Base-by-base conservation (phyloP, 352 stramenopile species). In the Thraustochytrium sp. region DNA sequence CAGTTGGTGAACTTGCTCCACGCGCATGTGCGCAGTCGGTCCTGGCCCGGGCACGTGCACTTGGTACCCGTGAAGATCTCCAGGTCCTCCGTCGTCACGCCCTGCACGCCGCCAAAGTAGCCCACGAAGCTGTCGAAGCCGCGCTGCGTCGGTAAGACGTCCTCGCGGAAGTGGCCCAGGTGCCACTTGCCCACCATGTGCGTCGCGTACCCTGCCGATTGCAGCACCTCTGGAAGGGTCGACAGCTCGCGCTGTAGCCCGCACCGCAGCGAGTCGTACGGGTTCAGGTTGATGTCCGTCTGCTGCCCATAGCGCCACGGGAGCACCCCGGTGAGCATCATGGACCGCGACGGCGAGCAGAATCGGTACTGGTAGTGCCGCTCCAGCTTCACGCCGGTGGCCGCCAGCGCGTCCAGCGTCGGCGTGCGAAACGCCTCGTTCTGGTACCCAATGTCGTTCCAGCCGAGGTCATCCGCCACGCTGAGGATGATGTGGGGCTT, bases 151-250 rank as follows among this genome's bases (percentile, higher is more conserved):
- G 85, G 85, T 23, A 74, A 37, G 34, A 82, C 80, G 3, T 85
- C 42, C 9, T 13, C n/a, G 5, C 26, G 38, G 63, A 42, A 53
- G 46, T 78, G 40, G 3, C 85, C 85, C 0, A 86, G 55, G 51
- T 87, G 85, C 85, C 85, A 87, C 64, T 87, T 87, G 51, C 85
- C 85, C 1, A 87, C 46, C 56, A 64, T 44, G 49, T 85, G 61
- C 9, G 83, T 86, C 9, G 18, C n/a, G 64, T 87, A 87, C 21
- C 85, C 85, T 21, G 65, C 68, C 8, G 34, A 11, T 37, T 76
- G 37, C 0, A 87, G 76, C 36, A 51, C 18, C 42, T 46, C 75
- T 21, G 75, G 75, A 3, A 83, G 75, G 9, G 80, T 44, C 4
- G 53, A 59, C n/a, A 76, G 8, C 29, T 77, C 26, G 3, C 23